Conservation (phyloP, 1,139 yeast genomes). For the Yamadazyma spencermartinsiae region DNA sequence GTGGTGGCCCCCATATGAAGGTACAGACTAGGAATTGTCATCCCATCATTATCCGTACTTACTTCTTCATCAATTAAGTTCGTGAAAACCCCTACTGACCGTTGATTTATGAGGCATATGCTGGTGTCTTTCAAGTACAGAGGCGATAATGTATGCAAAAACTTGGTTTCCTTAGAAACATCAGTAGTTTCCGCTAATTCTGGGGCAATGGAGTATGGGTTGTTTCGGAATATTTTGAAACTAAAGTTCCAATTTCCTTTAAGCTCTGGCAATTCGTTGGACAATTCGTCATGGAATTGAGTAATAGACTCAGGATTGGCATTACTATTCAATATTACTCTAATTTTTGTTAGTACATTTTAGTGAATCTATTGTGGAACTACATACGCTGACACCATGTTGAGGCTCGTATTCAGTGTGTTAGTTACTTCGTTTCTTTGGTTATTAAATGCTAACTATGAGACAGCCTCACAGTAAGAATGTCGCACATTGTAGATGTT, state of each 20-base stretch:
- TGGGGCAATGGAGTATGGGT: slow-evolving; percentile 50
- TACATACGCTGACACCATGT: slow-evolving; percentile 36
- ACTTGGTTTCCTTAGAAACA: slow-evolving; percentile 43
- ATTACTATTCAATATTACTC: slow-evolving; percentile 52
- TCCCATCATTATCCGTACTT: slow-evolving; percentile 4
- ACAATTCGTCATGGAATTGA: slow-evolving; percentile 64
- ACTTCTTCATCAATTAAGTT: slow-evolving; percentile 39
- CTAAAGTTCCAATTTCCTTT: slow-evolving; percentile 67
- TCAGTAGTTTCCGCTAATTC: slow-evolving; percentile 28
- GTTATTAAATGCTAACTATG: too few relatives aligned
- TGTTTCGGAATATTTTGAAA: slow-evolving; percentile 64
- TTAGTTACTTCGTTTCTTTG: too few relatives aligned
- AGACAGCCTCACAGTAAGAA: too few relatives aligned
- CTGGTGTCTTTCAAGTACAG: slow-evolving; percentile 54
- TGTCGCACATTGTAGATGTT: too few relatives aligned
- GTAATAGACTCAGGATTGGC: slow-evolving; percentile 68
- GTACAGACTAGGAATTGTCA: slow-evolving; percentile 39
- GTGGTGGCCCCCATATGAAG: slow-evolving; percentile 47
- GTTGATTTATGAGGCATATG: slow-evolving; percentile 54
- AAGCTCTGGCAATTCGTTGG: slow-evolving; percentile 60
- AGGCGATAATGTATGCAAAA: slow-evolving; percentile 57
- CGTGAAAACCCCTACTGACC: slow-evolving; percentile 46
- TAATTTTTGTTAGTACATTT: slow-evolving; percentile 19
- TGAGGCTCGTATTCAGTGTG: neutral
- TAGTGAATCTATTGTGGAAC: slow-evolving; percentile 11